Percentiles rank a stretch among this genome's conserved stretches.
phyloP scores from a whole-genome alignment of 495 filamentous ascomycete species.

The Delitschia confertaspora region DNA sequence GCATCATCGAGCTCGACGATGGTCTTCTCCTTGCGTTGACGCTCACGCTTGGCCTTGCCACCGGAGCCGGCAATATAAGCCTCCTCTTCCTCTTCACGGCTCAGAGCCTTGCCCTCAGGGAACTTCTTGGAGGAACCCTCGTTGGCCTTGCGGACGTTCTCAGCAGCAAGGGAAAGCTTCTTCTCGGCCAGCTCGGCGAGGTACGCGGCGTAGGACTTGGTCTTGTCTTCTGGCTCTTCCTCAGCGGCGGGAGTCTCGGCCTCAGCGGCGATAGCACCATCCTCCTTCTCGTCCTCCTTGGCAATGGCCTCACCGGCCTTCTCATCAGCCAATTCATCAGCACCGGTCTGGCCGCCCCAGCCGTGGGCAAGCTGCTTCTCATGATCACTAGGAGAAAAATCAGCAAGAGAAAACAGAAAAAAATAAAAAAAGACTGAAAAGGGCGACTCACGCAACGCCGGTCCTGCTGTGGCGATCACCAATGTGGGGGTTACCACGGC shows the following conservation, averaged over 20 bases:
- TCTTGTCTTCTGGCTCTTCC: slow-evolving; percentile 73
- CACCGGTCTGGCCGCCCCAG: slow-evolving; percentile 77
- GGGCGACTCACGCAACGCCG: slow-evolving; percentile 53
- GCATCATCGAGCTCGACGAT: slow-evolving; percentile 76
- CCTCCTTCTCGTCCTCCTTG: slow-evolving; percentile 63
- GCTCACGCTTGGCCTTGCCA: slow-evolving; percentile 77
- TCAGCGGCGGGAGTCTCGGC: slow-evolving; percentile 34
- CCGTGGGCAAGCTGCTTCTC: slow-evolving; percentile 87
- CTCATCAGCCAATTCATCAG: slow-evolving; percentile 79
- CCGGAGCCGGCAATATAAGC: slow-evolving; percentile 64
- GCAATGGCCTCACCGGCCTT: slow-evolving; percentile 79
- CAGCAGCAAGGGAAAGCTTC: slow-evolving; percentile 55
- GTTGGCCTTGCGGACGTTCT: slow-evolving; percentile 76
- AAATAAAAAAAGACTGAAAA: neutral
- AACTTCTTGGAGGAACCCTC: slow-evolving; percentile 91
- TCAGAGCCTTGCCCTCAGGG: slow-evolving; percentile 70
- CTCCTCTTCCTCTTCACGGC: slow-evolving; percentile 61
- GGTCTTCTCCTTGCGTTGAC: slow-evolving; percentile 88
- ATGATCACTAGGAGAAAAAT: slow-evolving; percentile 52
- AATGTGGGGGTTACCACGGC: slow-evolving; percentile 29
- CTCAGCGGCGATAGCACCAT: slow-evolving; percentile 34
- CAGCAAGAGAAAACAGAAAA: slow-evolving; percentile 26
- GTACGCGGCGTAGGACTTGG: slow-evolving; percentile 79
- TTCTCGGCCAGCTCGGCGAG: slow-evolving; percentile 79
- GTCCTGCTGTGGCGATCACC: slow-evolving; percentile 78